These are phyloP conservation scores for Apiospora saccharicola DNA, from an alignment of 2,329 filamentous ascomycete species.

Conservation along the genomic window DNA sequence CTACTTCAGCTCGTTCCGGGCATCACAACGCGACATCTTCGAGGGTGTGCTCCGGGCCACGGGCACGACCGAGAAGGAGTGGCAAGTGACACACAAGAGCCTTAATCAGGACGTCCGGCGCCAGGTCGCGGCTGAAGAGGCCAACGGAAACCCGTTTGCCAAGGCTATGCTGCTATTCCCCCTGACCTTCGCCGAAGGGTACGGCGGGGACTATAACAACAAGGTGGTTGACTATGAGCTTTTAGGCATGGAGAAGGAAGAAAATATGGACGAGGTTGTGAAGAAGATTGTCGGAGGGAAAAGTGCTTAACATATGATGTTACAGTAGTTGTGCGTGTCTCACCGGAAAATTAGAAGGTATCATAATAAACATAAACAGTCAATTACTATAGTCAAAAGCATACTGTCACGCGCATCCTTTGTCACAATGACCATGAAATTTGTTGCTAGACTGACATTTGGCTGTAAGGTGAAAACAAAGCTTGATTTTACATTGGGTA, in stretches of 20 bases:
- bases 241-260: slow-evolving; percentile 37
- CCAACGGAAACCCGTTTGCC: slow-evolving; percentile 30
- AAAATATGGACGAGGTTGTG: slow-evolving; percentile 41
- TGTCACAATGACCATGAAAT: neutral
- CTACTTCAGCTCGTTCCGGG: slow-evolving; percentile 45
- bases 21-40: slow-evolving; percentile 46
- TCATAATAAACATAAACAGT: neutral
- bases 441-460: neutral
- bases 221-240: slow-evolving; percentile 39
- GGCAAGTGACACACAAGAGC: slow-evolving; percentile 37
- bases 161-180: slow-evolving; percentile 36
- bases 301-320: neutral
- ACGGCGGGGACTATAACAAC: slow-evolving; percentile 43
- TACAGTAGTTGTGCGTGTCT: neutral
- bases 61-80: slow-evolving; percentile 39
- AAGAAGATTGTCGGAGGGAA: slow-evolving; percentile 28
- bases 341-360: neutral
- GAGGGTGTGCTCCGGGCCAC: slow-evolving; percentile 44
- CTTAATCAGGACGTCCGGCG: slow-evolving; percentile 31
- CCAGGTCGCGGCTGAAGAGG: slow-evolving; percentile 28
- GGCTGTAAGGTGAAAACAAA: neutral
- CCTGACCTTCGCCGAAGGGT: slow-evolving; percentile 40
- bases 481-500: neutral
- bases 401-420: neutral
- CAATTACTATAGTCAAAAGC: no score